Evolutionary conservation across 148 eudicot genomes (phyloP).

Genomic region (Tetragonia tetragonoides): DNA sequence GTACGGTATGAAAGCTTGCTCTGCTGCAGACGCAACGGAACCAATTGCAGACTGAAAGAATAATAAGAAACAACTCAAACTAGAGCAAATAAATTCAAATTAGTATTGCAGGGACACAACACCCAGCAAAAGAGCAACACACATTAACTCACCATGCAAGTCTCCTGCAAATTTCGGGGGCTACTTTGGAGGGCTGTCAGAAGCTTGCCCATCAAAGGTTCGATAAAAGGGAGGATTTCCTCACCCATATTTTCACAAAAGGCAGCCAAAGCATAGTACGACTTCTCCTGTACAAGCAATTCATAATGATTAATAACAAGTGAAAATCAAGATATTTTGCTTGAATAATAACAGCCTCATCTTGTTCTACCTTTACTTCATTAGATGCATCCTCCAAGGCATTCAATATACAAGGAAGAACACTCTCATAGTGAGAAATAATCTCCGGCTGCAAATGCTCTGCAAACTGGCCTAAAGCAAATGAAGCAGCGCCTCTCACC

Average conservation of each 20-base stretch:
- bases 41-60: slow-evolving; percentile 85
- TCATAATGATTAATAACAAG: slow-evolving; percentile 11
- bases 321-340: not conserved
- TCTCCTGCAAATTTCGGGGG: slow-evolving; percentile 85
- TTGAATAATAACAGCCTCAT: not conserved
- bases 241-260: slow-evolving; percentile 96
- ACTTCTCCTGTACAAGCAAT: slow-evolving; percentile 68
- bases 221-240: slow-evolving; percentile 87
- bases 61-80: slow-evolving; percentile 18
- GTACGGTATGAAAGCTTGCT: slow-evolving; percentile 86
- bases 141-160: slow-evolving; percentile 77
- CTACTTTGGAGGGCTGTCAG: slow-evolving; percentile 77
- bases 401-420: slow-evolving; percentile 82
- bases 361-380: slow-evolving; percentile 78
- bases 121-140: not conserved
- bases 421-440: slow-evolving; percentile 76
- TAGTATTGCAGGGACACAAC: not conserved
- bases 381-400: slow-evolving; percentile 84
- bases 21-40: slow-evolving; percentile 95
- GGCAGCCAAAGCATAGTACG: slow-evolving; percentile 96
- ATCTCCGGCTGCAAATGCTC: slow-evolving; percentile 98
- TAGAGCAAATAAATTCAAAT: not conserved
- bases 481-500: slow-evolving; percentile 96
- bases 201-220: slow-evolving; percentile 83
- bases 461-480: slow-evolving; percentile 93